Evolutionary conservation across 257 asterid species (phyloP).

Genomic region (Petunia secreta): DNA sequence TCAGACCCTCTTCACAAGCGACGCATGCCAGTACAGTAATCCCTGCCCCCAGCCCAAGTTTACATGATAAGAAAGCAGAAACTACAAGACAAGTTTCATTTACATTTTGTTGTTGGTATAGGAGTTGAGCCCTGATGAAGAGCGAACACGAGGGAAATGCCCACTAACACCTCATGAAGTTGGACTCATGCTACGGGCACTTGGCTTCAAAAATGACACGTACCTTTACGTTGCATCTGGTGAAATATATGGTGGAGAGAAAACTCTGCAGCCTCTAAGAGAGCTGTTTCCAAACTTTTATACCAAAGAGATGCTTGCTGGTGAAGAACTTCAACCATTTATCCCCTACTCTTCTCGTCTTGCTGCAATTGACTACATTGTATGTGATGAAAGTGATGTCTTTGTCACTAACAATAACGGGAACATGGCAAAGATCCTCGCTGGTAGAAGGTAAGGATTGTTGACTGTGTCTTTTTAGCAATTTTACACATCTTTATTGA

Average conservation of each 20-base stretch:
- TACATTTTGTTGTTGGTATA: conserved; percentile 36
- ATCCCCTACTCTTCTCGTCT: conserved; percentile 89
- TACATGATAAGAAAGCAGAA: background rate
- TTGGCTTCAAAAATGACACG: conserved; percentile 84
- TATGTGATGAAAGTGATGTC: conserved; percentile 96
- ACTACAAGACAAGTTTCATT: background rate
- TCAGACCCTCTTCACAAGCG: conserved; percentile 19
- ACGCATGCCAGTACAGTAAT: background rate
- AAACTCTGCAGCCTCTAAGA: conserved; percentile 88
- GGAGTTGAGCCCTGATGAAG: conserved; percentile 96
- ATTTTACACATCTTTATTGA: background rate
- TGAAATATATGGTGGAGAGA: conserved; percentile 98
- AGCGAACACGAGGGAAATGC: conserved; percentile 90
- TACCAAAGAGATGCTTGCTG: conserved; percentile 89
- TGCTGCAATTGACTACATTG: conserved; percentile 94
- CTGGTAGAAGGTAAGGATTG: conserved; percentile 81
- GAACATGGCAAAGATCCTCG: conserved; percentile 98
- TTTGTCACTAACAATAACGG: conserved; percentile 97
- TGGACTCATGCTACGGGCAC: conserved; percentile 94
- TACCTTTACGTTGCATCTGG: conserved; percentile 95
- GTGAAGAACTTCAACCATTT: conserved; percentile 75
- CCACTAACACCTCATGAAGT: conserved; percentile 99
- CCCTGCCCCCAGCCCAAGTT: background rate
- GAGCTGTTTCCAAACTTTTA: conserved; percentile 93
- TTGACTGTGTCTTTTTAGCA: background rate